Evolutionary conservation across 495 filamentous ascomycete species (phyloP), one percentile per base, ranked within the genome.

Genomic region (Tuber umbilicatum): DNA sequence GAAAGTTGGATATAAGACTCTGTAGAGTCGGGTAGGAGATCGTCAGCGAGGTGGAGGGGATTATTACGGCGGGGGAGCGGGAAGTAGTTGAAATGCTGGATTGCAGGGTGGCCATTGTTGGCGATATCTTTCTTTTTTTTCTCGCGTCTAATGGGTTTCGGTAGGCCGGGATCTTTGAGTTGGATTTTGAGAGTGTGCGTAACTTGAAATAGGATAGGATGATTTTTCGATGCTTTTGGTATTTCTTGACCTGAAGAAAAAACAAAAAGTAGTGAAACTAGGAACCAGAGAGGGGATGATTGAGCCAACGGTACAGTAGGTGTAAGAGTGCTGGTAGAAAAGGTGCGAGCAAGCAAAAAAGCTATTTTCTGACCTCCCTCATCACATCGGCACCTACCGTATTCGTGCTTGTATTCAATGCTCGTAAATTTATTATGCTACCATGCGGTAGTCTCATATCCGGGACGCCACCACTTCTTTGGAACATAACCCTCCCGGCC

Each of bases 1-100:
- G 92, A 84, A 94, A 93, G 38, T 85, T 83, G 70, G 84, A 83
- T 35, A 91, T 87, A 78, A 92, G 88, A 73, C 85, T 80, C 41
- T 86, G 77, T 43, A 94, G 88, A 76, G 90, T 84, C 60, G 83
- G 80, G 84, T 93, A 92, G 43, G 89, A 89, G 76, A 92, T 85
- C 31, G 85, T 86, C 17, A 92, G 84, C n/a, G 83, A 74, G 0
- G 90, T 84, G 55, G 85, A 85, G 64, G 92, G 91, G 71, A 94
- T 86, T 79, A 94, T 90, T 80, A 94, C 85, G 42, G 91, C 91
- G 45, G 84, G 79, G n/a, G 84, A 77, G 35, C 80, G 45, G 45
- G 85, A 84, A 60, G 83, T 78, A n/a, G 81, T 77, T 16, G 84
- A 83, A 79, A 89, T 83, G 70, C 80, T 84, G 31, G 82, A 78